Evolutionary conservation across 257 asterid species (phyloP), one percentile per base, ranked within the genome.

Genomic region (Solanum tarijense): DNA sequence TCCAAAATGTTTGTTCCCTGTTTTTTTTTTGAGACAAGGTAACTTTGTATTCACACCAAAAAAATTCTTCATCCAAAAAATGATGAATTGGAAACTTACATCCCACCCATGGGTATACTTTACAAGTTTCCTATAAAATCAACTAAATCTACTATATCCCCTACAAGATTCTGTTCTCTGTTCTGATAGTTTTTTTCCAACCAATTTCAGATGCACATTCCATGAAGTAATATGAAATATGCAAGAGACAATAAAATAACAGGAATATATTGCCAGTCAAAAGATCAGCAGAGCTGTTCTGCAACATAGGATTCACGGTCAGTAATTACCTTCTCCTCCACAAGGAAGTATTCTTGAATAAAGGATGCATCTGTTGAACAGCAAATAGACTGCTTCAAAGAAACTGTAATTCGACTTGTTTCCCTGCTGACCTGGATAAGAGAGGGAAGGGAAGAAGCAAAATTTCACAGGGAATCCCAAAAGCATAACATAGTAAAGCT

Each of bases 351-450:
- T 85, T 94, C 99, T 87, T 94, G 98, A 90, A 95, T 94, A 88
- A 95, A 97, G 36, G 99, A 93, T 84, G 98, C 96, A 89, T 96
- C 96, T 3, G 92, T 93, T 25, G 99, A 97, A 88, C 93, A 91
- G 90, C 98, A 94, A 68, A 92, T 86, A 72, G 99, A 96, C 90
- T 97, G 99, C 94, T 94, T 97, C 92, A 97, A 79, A 9, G 98
- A 95, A 21, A 97, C 92, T 32, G 99, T 95, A 88, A 97, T 92
- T 92, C 99, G 94, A 87, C 94, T 94, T 72, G 90, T 91, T 84
- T 93, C 99, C 84, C 92, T 87, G 91, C 85, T 92, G 89, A 94
- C 98, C 99, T 97, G 96, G 6, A 83, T 66, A 3, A 62, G 68
- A 85, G 31, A 69, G 39, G 90, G 88, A 87, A 55, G 58, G 89